Evolutionary conservation across 225 moss, liverwort and hornwort genomes (phyloP).

Genomic region (Thuidium tamariscinum): DNA sequence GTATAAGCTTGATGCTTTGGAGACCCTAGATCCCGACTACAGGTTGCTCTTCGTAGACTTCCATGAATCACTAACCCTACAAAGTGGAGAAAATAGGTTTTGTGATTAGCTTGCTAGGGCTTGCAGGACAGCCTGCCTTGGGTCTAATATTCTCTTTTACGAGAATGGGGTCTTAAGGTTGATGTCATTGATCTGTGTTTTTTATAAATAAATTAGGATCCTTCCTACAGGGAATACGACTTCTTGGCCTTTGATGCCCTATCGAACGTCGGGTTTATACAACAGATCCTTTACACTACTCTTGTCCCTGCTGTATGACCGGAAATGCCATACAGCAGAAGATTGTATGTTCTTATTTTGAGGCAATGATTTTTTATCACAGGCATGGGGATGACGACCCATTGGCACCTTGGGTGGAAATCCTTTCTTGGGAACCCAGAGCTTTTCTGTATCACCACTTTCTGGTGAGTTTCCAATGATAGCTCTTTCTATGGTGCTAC

Average conservation of each 20-base stretch:
- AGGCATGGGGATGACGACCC: constrained; percentile 20
- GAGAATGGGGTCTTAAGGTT: background rate
- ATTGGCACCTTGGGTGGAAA: constrained; percentile 50
- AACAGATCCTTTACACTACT: background rate
- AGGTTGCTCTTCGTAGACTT: background rate
- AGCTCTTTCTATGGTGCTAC: background rate
- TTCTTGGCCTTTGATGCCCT: background rate
- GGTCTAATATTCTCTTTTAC: no score
- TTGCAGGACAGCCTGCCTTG: no score
- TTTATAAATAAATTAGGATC: background rate
- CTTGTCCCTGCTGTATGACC: background rate
- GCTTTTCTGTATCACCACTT: constrained; percentile 82
- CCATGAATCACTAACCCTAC: background rate
- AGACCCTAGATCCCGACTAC: background rate
- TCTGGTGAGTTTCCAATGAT: constrained; percentile 20
- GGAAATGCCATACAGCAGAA: background rate
- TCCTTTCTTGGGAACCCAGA: constrained; percentile 84
- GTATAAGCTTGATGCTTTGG: background rate
- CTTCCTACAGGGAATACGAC: background rate
- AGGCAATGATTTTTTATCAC: background rate
- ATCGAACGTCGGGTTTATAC: background rate
- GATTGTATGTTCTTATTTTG: background rate
- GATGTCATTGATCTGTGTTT: background rate
- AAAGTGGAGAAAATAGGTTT: background rate
- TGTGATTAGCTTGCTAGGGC: background rate